phyloP scores from a whole-genome alignment of 2,329 filamentous ascomycete genomes.

The Helotiales sp. region DNA sequence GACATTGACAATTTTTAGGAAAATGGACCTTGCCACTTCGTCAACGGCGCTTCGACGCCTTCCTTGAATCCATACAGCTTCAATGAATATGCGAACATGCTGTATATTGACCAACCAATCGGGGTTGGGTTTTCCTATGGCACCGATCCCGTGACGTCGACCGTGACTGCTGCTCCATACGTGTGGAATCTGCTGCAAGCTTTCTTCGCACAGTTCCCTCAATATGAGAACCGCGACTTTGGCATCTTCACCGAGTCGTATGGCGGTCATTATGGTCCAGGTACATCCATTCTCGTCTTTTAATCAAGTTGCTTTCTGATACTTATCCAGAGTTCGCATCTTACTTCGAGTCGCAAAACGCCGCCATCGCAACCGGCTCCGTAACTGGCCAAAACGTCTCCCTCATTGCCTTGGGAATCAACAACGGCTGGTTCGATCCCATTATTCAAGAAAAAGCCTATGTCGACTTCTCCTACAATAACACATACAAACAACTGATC shows the following conservation, averaged over 20 bases:
- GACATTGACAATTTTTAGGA: slow-evolving; percentile 27
- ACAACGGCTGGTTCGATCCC: slow-evolving; percentile 49
- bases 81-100: slow-evolving; percentile 42
- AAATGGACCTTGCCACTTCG: slow-evolving; percentile 43
- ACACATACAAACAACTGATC: slow-evolving; percentile 43
- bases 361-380: slow-evolving; percentile 45
- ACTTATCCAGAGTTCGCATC: slow-evolving; percentile 36
- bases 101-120: slow-evolving; percentile 42
- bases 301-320: background rate
- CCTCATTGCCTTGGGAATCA: slow-evolving; percentile 37
- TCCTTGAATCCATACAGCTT: slow-evolving; percentile 42
- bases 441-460: slow-evolving; percentile 49
- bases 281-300: background rate
- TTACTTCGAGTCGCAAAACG: slow-evolving; percentile 59
- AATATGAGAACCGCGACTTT: slow-evolving; percentile 59
- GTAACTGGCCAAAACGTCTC: slow-evolving; percentile 36
- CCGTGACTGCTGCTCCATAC: slow-evolving; percentile 45
- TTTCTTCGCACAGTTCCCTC: slow-evolving; percentile 64
- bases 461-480: slow-evolving; percentile 32
- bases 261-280: slow-evolving; percentile 58
- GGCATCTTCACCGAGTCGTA: slow-evolving; percentile 54
- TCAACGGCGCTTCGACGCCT: slow-evolving; percentile 41
- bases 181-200: slow-evolving; percentile 60
- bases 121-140: slow-evolving; percentile 44
- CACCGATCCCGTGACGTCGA: slow-evolving; percentile 44